Evolutionary conservation across 345 rosid genomes (phyloP).

Genomic region (Arabidopsis arenosa): DNA sequence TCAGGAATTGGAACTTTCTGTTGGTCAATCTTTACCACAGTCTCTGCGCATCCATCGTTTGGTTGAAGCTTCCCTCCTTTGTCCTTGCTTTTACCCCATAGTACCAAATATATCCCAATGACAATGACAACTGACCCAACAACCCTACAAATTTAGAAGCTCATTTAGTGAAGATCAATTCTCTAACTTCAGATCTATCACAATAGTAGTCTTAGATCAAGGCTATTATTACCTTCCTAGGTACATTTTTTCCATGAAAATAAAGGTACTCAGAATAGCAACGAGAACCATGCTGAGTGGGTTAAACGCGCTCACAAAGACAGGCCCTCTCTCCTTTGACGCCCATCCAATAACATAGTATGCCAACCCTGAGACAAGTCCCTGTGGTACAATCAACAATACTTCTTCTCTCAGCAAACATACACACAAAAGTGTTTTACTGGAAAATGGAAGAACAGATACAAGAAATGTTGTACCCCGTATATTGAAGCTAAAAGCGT

Average conservation of each 20-base stretch:
- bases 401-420: constrained; percentile 13
- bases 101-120: constrained; percentile 48
- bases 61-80: constrained; percentile 27
- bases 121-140: constrained; percentile 50
- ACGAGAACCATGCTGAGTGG: constrained; percentile 68
- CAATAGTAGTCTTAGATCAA: constrained; percentile 9
- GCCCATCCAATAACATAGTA: constrained; percentile 57
- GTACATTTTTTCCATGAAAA: constrained; percentile 54
- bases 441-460: not conserved
- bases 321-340: constrained; percentile 66
- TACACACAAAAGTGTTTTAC: constrained; percentile 10
- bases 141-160: constrained; percentile 41
- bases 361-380: constrained; percentile 62
- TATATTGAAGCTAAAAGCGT: constrained; percentile 50
- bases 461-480: constrained; percentile 47
- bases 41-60: constrained; percentile 37
- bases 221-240: constrained; percentile 60
- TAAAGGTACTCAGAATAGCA: constrained; percentile 57
- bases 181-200: constrained; percentile 4
- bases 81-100: constrained; percentile 59
- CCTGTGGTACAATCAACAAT: constrained; percentile 52
- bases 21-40: constrained; percentile 27
- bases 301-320: constrained; percentile 72
- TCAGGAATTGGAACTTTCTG: constrained; percentile 19
- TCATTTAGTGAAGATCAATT: constrained; percentile 12